Base-by-base conservation (phyloP, 2,329 filamentous ascomycete species). In the Lecanicillium sp. region DNA sequence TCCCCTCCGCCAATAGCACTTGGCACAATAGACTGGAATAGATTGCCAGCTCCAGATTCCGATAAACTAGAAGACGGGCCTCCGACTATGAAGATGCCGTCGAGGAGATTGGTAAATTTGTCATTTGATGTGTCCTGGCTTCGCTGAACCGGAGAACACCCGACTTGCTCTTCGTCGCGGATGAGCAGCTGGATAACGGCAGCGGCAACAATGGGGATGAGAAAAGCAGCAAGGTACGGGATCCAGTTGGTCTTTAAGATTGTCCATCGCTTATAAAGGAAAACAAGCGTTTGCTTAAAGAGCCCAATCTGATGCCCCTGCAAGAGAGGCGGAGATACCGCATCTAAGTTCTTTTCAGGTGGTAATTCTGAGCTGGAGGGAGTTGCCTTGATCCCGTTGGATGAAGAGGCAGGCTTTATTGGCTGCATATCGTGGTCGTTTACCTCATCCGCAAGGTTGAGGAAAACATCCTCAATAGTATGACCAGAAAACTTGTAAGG, bases 181-280 rank as follows among this genome's bases (percentile, higher is more conserved):
- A 94, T 59, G 47, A 89, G 87, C 2, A 88, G 63, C 4, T 82
- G 84, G 1, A 85, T 80, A 8, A 90, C 61, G 1, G 81, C 84
- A 14, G 84, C 80, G 2, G 84, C 81, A 38, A 85, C 67, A 42
- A 94, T 73, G 0, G 86, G 86, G 12, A 92, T 75, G 1, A 86
- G 49, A n/a, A 90, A 67, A 2, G 84, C 85, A 2, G 75, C 80
- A 6, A 79, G 53, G 40, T 85, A 85, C 1, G 85, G 84, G 42
- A 89, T 70, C 58, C 77, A 54, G 33, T 53, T 54, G 14, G 45
- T 50, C 41, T 71, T 68, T 14, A 83, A 58, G n/a, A 85, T 77
- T 0, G 72, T 79, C 33, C 73, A 59, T 35, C 81, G 68, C 51
- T 86, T 85, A 27, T 69, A 60, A 49, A 85, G 77, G 14, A 85